phyloP scores from a whole-genome alignment of 2,329 filamentous ascomycete genomes.

The Sporothrix variecibatus region DNA sequence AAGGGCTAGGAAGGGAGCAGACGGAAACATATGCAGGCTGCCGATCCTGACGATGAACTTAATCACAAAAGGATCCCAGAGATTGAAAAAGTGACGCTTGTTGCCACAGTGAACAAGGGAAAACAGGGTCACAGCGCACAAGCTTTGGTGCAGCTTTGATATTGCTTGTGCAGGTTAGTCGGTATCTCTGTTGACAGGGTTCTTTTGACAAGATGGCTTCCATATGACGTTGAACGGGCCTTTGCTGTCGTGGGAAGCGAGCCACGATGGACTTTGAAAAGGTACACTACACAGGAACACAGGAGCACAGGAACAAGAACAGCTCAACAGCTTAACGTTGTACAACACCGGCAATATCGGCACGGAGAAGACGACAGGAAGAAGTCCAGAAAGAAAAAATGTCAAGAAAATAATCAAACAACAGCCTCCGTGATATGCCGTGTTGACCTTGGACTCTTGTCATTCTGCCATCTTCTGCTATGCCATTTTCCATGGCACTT shows the following conservation, averaged over 20 bases:
- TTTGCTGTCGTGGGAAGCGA: not conserved
- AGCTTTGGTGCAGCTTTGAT: not conserved
- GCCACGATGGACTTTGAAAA: not conserved
- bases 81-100: not conserved
- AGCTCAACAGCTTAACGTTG: not conserved
- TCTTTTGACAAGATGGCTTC: too few species aligned
- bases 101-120: not conserved
- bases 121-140: not conserved
- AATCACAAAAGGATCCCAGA: not conserved
- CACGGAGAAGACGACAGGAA: not conserved
- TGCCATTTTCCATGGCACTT: not conserved
- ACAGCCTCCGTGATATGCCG: not conserved
- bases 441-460: not conserved
- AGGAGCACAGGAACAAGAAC: not conserved
- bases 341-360: conserved; percentile 9
- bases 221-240: not conserved
- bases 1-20: too few species aligned
- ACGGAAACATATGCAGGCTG: not conserved
- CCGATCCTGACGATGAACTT: not conserved
- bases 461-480: not conserved
- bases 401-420: not conserved
- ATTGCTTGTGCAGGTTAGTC: not conserved
- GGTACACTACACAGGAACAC: not conserved
- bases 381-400: not conserved
- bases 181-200: not conserved